Conservation (phyloP, 2,329 filamentous ascomycete species). For the Penicillium sp. region DNA sequence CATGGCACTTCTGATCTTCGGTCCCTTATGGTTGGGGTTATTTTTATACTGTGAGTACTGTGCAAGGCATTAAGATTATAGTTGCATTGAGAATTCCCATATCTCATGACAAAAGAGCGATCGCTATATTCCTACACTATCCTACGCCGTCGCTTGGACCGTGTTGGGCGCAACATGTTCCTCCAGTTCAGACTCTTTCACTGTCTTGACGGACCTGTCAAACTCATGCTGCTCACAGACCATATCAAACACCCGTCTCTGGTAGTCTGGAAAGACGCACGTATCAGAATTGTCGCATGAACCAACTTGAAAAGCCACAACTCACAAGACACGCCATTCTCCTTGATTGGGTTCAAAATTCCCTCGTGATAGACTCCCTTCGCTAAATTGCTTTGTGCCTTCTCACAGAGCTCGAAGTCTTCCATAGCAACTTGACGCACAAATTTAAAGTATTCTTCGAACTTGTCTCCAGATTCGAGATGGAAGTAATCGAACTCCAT, state of each 20-base stretch:
- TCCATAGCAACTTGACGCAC: conserved; percentile 56
- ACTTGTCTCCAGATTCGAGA: conserved; percentile 48
- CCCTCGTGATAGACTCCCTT: conserved; percentile 55
- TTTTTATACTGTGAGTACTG: not conserved
- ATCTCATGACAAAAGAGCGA: not conserved
- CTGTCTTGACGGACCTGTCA: conserved; percentile 25
- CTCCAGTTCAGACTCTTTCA: conserved; percentile 3
- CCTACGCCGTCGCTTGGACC: conserved; percentile 16
- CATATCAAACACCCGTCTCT: conserved; percentile 46
- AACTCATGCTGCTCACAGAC: conserved; percentile 43
- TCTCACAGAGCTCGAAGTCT: conserved; percentile 57
- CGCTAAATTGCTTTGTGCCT: conserved; percentile 53
- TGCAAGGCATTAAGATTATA: not conserved
- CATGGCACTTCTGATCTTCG: not conserved
- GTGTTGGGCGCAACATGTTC: conserved; percentile 1
- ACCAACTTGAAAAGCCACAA: conserved; percentile 8
- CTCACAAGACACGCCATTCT: conserved; percentile 54
- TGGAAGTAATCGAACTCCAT: conserved; percentile 63
- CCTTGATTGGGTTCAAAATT: conserved; percentile 55
- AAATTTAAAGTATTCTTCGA: conserved; percentile 57
- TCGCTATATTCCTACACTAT: not conserved
- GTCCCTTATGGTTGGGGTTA: not conserved
- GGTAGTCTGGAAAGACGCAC: conserved; percentile 38
- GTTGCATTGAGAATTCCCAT: not conserved
- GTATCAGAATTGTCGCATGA: conserved; percentile 13